These are phyloP conservation scores for Rhynchosporium agropyri DNA, from an alignment of 2,329 filamentous ascomycete species.

Conservation along the genomic window DNA sequence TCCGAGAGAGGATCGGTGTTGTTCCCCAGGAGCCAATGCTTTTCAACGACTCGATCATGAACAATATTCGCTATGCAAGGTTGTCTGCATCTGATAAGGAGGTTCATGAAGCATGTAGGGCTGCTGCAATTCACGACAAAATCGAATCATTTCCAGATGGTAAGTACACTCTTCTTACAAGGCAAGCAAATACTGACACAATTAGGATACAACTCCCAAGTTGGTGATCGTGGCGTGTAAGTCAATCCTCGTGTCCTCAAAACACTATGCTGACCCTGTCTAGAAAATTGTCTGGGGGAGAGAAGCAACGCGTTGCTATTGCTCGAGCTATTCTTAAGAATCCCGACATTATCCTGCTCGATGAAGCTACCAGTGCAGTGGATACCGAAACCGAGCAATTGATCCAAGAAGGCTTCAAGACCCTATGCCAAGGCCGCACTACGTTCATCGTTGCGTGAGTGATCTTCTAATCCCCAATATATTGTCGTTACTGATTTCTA, in stretches of 20 bases:
- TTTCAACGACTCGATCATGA: conserved; percentile 55
- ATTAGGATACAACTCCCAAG: conserved; percentile 49
- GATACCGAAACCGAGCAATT: conserved; percentile 94
- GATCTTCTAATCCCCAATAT: neutral
- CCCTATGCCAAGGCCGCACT: conserved; percentile 53
- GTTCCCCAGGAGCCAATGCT: conserved; percentile 60
- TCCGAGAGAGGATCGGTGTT: conserved; percentile 53
- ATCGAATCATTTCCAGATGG: conserved; percentile 58
- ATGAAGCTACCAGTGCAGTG: conserved; percentile 91
- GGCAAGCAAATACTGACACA: neutral
- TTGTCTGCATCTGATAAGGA: conserved; percentile 38
- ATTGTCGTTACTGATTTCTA: conserved; percentile 24
- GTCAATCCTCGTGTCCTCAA: conserved; percentile 50
- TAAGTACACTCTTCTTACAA: conserved; percentile 43
- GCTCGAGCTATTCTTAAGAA: conserved; percentile 90
- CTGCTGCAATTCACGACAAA: conserved; percentile 62
- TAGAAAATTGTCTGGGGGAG: conserved; percentile 85
- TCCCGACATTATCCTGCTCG: conserved; percentile 87
- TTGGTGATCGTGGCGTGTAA: conserved; percentile 52
- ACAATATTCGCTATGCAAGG: conserved; percentile 41
- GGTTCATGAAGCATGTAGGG: conserved; percentile 53
- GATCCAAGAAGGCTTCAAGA: conserved; percentile 67
- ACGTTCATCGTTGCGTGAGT: conserved; percentile 47
- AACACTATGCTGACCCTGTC: conserved; percentile 55
- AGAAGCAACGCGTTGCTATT: conserved; percentile 85